Evolutionary conservation across 2,329 filamentous ascomycete species (phyloP), one percentile per base, ranked within the genome.

Genomic region (Parascedosporium putredinis): DNA sequence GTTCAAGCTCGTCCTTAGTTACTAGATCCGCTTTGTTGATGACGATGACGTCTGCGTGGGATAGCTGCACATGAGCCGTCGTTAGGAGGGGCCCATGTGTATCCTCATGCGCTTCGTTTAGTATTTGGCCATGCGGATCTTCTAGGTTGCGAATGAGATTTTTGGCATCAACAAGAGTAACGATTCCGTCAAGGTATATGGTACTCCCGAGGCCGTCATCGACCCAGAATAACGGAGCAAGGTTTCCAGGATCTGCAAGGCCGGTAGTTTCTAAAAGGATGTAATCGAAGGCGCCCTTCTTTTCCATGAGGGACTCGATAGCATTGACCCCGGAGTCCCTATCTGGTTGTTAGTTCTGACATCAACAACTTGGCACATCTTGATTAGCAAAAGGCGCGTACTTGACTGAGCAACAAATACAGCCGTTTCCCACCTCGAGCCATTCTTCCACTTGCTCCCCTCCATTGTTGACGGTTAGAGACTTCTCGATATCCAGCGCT

Each of bases 341-440:
- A 23, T 31, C 22, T 12, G 20, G n/a, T 9, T 7, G 27, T 50
- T 43, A 44, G 24, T 14, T 25, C 12, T 10, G 12, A 18, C 22
- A 3, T 33, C n/a, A 18, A 20, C 20, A 10, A 18, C 4, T 38
- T 6, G 9, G 2, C 9, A 20, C 20, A 47, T 44, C 42, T 12
- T 25, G 7, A 3, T 14, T 14, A 5, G 25, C 40, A 7, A 36
- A 6, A 9, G n/a, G 5, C 12, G 56, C 62, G 51, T 73, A 90
- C 82, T 96, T 98, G 59, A 97, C 90, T 3, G 89, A 95, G 68
- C 93, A 98, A 69, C 93, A 98, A 56, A 98, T 89, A 64, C 93
- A 98, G 54, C 93, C 93, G 58, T 98, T 98, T 48, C 88, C 89
- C 49, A 98, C 81, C 54, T 96, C 90, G 24, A 98, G 80, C 87